phyloP scores from a whole-genome alignment of 2,329 filamentous ascomycete genomes.

The Trichophyton mentagrophytes region DNA sequence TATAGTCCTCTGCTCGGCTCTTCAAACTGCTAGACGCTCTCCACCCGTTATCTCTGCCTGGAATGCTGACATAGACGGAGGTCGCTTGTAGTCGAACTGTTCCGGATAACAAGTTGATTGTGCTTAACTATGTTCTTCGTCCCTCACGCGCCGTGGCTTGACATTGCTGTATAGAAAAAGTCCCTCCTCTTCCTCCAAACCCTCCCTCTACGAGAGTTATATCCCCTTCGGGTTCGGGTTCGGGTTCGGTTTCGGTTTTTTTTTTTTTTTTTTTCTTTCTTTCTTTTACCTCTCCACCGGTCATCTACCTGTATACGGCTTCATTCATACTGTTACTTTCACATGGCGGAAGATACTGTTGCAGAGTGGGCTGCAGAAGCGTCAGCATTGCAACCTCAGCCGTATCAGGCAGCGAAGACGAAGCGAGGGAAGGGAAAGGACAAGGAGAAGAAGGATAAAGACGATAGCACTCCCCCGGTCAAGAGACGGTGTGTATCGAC shows the following conservation, averaged over 20 bases:
- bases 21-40: not conserved
- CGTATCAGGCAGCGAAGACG: not conserved
- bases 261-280: not conserved
- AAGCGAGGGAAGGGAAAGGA: not conserved
- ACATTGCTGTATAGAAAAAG: not conserved
- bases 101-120: no score
- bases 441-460: constrained; percentile 12
- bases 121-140: not conserved
- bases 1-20: not conserved
- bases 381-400: not conserved
- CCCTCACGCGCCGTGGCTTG: not conserved
- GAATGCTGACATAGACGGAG: not conserved
- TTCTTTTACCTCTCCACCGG: not conserved
- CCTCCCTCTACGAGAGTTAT: not conserved
- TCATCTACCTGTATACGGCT: not conserved
- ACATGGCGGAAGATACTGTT: not conserved
- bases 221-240: not conserved
- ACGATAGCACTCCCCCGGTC: constrained; percentile 16
- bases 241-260: no score
- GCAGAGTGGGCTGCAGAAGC: not conserved
- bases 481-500: constrained; percentile 72
- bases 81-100: not conserved
- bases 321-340: not conserved
- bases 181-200: not conserved
- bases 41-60: not conserved